Evolutionary conservation across 495 filamentous ascomycete genomes (phyloP).

Genomic region (Lophium mytilinum): DNA sequence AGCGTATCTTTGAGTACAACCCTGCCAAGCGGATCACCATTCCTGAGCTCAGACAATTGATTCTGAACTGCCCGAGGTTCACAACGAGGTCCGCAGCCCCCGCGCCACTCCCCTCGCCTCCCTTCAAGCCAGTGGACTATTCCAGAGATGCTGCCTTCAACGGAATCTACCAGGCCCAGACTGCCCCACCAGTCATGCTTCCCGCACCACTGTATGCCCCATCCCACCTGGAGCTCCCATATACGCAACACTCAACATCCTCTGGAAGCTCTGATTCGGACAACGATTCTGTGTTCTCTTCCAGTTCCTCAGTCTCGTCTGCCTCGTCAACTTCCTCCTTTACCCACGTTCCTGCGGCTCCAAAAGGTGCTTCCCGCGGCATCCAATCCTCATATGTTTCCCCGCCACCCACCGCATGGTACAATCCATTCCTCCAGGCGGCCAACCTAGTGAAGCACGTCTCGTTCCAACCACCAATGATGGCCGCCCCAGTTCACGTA

Average conservation of each 20-base stretch:
- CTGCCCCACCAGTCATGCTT: constrained; percentile 14
- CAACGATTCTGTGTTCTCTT: constrained; percentile 27
- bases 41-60: constrained; percentile 67
- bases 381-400: constrained; percentile 24
- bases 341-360: constrained; percentile 10
- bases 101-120: constrained; percentile 23
- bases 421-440: constrained; percentile 23
- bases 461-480: constrained; percentile 23
- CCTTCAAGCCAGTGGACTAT: constrained; percentile 24
- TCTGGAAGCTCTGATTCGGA: constrained; percentile 27
- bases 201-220: constrained; percentile 12
- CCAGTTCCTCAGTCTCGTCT: constrained; percentile 25
- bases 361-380: constrained; percentile 3
- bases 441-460: constrained; percentile 25
- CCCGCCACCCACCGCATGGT: constrained; percentile 19
- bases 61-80: constrained; percentile 68
- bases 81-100: constrained; percentile 39
- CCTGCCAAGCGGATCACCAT: constrained; percentile 81
- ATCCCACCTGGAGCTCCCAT: constrained; percentile 10
- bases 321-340: constrained; percentile 26
- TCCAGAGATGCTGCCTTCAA: constrained; percentile 17
- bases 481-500: constrained; percentile 23
- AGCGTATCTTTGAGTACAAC: constrained; percentile 82
- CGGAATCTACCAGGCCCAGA: constrained; percentile 15
- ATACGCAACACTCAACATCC: constrained; percentile 20